Evolutionary conservation across 164 flowering plant genomes (phyloP).

Genomic region (Euptelea pleiosperma): DNA sequence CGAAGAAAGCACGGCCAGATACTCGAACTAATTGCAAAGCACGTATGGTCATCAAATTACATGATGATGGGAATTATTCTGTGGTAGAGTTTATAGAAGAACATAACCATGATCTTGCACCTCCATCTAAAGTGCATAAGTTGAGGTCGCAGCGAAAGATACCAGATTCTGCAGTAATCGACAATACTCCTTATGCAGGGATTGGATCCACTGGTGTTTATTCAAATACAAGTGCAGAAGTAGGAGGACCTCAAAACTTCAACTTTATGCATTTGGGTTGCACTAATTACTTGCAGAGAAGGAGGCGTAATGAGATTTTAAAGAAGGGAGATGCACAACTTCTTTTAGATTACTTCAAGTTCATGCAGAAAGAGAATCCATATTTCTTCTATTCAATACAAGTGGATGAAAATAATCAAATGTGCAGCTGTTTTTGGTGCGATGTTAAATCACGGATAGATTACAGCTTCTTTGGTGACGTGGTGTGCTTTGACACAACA

Average conservation of each 20-base stretch:
- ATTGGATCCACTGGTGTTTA: too few relatives aligned
- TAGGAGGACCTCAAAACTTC: background rate
- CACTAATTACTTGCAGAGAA: background rate
- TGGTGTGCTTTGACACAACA: conserved; percentile 2
- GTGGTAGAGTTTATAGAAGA: background rate
- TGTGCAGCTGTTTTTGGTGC: too few relatives aligned
- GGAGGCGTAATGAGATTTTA: background rate
- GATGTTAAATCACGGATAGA: background rate
- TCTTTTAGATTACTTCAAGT: too few relatives aligned
- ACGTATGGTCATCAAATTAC: background rate
- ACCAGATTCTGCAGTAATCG: background rate
- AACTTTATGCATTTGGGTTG: background rate
- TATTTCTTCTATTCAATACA: conserved; percentile 4
- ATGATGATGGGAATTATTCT: background rate
- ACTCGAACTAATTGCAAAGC: conserved; percentile 9
- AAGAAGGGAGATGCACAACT: too few relatives aligned
- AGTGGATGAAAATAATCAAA: too few relatives aligned
- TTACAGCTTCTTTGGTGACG: conserved; percentile 3
- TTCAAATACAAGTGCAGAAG: background rate
- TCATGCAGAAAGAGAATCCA: background rate
- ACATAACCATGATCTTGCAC: conserved; percentile 10
- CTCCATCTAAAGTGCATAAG: conserved; percentile 2
- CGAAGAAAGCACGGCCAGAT: too few relatives aligned
- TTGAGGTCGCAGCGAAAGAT: conserved; percentile 10
- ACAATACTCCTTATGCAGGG: too few relatives aligned